These are phyloP conservation scores for Mortierella hygrophila DNA, from an alignment of 192 early-diverging fungal genomes.

Conservation along the genomic window DNA sequence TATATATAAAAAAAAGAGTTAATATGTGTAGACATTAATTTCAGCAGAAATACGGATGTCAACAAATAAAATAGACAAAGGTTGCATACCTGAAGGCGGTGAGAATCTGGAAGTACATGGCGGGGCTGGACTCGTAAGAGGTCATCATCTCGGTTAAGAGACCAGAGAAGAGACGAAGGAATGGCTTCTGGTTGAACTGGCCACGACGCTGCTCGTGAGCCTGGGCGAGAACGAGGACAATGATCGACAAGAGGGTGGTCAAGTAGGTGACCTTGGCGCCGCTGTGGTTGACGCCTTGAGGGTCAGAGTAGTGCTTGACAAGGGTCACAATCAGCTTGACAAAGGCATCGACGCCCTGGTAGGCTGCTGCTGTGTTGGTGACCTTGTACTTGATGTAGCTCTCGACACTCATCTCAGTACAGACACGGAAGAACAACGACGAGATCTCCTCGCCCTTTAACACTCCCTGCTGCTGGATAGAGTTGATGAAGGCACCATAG, in stretches of 20 bases:
- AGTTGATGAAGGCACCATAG: constrained; percentile 71
- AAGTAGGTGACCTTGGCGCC: constrained; percentile 73
- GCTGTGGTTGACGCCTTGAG: constrained; percentile 66
- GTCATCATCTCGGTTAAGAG: constrained; percentile 84
- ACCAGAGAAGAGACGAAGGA: constrained; percentile 89
- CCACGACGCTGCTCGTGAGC: constrained; percentile 83
- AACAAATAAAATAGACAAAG: neutral
- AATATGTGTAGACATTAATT: neutral
- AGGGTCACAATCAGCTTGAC: constrained; percentile 88
- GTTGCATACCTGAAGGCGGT: constrained; percentile 71
- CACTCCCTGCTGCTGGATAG: constrained; percentile 83
- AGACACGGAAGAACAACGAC: constrained; percentile 92
- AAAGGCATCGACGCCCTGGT: constrained; percentile 94
- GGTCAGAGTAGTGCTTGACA: constrained; percentile 78
- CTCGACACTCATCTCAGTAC: constrained; percentile 88
- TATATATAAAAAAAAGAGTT: neutral
- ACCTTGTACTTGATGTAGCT: constrained; percentile 75
- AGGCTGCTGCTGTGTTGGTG: constrained; percentile 63
- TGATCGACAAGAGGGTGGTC: constrained; percentile 88
- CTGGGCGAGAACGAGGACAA: constrained; percentile 87
- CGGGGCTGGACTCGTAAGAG: constrained; percentile 70
- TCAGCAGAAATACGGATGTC: neutral
- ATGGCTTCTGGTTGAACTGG: constrained; percentile 91
- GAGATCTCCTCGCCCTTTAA: constrained; percentile 82
- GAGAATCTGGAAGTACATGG: constrained; percentile 81